A percentile compares a stretch with the other conserved stretches of the same genome.
phyloP scores from a whole-genome alignment of 345 rosid species.

The Eucalyptus guilfoylei region DNA sequence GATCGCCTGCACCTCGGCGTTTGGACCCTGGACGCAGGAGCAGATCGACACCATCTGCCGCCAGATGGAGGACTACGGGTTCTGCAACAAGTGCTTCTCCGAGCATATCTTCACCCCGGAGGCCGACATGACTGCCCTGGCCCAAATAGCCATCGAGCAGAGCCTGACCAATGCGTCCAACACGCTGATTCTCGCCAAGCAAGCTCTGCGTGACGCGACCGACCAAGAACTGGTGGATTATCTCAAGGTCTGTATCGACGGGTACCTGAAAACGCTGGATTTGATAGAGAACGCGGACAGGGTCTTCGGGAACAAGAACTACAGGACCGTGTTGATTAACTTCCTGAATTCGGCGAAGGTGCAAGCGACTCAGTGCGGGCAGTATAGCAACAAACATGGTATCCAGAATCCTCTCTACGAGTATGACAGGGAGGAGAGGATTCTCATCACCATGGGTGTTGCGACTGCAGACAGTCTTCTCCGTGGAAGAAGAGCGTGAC shows the following conservation, averaged over 20 bases:
- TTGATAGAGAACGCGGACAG: not conserved
- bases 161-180: not conserved
- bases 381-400: not conserved
- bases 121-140: not conserved
- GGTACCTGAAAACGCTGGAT: not conserved
- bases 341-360: not conserved
- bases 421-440: not conserved
- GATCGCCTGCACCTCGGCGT: not conserved
- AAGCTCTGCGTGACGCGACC: not conserved
- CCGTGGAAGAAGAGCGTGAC: not conserved
- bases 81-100: not conserved
- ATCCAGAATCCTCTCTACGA: not conserved
- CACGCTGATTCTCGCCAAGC: not conserved
- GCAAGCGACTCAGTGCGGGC: not conserved
- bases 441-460: not conserved
- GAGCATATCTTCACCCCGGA: not conserved
- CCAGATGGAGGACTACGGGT: not conserved
- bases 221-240: not conserved
- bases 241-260: not conserved
- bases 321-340: not conserved
- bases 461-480: not conserved
- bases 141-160: not conserved
- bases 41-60: not conserved
- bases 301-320: not conserved
- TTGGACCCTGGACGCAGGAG: not conserved